Percentiles rank a stretch among this genome's conserved stretches.
These are phyloP conservation scores for Polychaeton citri DNA, from an alignment of 2,329 filamentous ascomycete genomes.

Conservation along the genomic window DNA sequence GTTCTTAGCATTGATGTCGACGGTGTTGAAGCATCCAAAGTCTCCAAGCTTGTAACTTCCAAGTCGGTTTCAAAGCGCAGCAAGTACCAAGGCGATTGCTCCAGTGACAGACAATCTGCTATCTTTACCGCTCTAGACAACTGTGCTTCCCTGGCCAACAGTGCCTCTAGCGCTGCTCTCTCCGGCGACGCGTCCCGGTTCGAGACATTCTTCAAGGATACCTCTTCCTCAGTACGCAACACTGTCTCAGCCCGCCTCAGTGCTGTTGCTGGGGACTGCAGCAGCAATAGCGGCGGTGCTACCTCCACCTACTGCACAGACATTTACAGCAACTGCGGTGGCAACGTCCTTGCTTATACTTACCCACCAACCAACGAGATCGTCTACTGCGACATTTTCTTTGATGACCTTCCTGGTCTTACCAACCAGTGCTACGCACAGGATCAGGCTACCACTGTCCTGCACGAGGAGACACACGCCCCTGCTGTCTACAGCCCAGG, in stretches of 20 bases:
- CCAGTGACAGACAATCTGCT: conserved; percentile 30
- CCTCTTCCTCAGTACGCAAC: conserved; percentile 29
- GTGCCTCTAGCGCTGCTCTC: conserved; percentile 39
- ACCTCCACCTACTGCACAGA: conserved; percentile 49
- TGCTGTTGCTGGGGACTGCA: conserved; percentile 43
- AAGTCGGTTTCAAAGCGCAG: conserved; percentile 32
- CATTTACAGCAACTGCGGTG: conserved; percentile 37
- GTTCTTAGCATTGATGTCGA: conserved; percentile 44
- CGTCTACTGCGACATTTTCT: conserved; percentile 50
- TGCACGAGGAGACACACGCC: conserved; percentile 56
- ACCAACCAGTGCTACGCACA: conserved; percentile 45
- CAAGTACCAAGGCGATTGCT: conserved; percentile 35
- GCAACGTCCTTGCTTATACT: conserved; percentile 48
- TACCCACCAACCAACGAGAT: conserved; percentile 39
- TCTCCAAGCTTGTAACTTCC: conserved; percentile 16
- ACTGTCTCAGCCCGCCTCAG: conserved; percentile 40
- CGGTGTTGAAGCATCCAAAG: conserved; percentile 39
- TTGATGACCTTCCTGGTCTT: conserved; percentile 38
- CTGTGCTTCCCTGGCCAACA: conserved; percentile 40
- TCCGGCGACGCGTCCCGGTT: conserved; percentile 39
- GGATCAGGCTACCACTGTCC: conserved; percentile 49
- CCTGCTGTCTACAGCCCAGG: conserved; percentile 28
- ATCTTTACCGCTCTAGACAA: conserved; percentile 40
- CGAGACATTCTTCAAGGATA: conserved; percentile 52
- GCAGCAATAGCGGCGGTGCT: conserved; percentile 32